Evolutionary conservation across 768 basidiomycete species (phyloP).

Genomic region (Boletus subcaerulescens): DNA sequence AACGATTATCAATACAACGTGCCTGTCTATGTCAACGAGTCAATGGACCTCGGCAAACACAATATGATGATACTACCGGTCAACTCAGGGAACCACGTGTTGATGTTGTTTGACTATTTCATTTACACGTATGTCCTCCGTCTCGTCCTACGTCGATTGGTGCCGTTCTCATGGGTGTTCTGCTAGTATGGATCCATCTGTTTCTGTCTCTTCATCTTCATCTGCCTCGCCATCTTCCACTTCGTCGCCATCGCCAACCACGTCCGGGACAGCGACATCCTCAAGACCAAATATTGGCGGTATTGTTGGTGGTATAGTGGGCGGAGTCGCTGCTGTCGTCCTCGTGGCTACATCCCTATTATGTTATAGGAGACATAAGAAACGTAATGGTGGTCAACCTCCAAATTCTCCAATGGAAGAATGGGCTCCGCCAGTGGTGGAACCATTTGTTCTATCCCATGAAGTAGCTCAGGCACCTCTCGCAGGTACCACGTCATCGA

Average conservation of each 20-base stretch:
- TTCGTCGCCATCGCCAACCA: not conserved
- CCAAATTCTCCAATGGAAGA: not conserved
- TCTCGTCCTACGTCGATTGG: not conserved
- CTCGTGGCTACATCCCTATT: not conserved
- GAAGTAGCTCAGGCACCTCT: not conserved
- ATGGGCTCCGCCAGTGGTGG: not conserved
- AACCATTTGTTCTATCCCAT: not conserved
- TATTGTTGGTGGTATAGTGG: constrained; percentile 1
- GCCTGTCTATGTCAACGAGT: constrained; percentile 10
- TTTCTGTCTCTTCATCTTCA: not conserved
- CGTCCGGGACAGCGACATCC: not conserved
- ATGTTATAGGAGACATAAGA: constrained; percentile 3
- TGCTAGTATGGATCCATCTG: constrained; percentile 2
- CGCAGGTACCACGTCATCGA: too few species aligned
- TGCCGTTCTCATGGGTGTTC: constrained; percentile 1
- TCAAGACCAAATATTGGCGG: constrained; percentile 2
- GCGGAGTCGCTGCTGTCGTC: not conserved
- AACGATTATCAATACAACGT: constrained; percentile 13
- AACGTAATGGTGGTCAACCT: not conserved
- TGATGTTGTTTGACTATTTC: constrained; percentile 19
- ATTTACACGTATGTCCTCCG: constrained; percentile 13
- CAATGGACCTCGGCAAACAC: constrained; percentile 1
- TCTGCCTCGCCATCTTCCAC: not conserved
- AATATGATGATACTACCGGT: constrained; percentile 7
- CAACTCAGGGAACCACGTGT: not conserved